Conservation (phyloP, 2,329 filamentous ascomycete genomes). For the Pseudogymnoascus pannorum region DNA sequence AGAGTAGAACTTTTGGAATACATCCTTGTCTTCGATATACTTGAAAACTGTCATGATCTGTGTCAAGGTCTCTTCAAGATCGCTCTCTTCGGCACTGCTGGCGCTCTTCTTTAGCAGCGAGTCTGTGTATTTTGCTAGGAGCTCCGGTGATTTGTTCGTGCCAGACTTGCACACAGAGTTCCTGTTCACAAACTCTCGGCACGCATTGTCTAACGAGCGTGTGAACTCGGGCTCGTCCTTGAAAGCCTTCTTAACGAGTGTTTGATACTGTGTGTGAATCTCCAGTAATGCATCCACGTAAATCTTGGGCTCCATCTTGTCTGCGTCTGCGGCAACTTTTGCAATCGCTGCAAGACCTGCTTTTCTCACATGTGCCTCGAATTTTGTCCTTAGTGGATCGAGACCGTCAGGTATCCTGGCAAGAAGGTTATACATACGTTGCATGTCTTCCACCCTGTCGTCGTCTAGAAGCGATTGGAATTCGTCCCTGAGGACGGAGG, state of each 20-base stretch:
- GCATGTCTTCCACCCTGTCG: slow-evolving; percentile 90
- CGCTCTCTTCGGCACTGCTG: slow-evolving; percentile 86
- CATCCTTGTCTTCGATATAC: slow-evolving; percentile 99
- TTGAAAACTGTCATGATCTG: slow-evolving; percentile 99
- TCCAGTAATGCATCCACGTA: slow-evolving; percentile 94
- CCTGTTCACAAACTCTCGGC: slow-evolving; percentile 94
- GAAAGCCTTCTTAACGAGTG: slow-evolving; percentile 85
- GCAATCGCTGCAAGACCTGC: slow-evolving; percentile 82
- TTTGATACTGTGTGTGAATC: slow-evolving; percentile 88
- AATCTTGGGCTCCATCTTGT: slow-evolving; percentile 88
- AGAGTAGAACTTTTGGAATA: slow-evolving; percentile 99
- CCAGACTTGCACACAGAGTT: slow-evolving; percentile 93
- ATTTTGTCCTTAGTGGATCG: slow-evolving; percentile 77
- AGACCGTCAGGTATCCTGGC: slow-evolving; percentile 85
- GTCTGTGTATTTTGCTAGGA: slow-evolving; percentile 93
- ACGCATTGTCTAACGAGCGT: slow-evolving; percentile 90
- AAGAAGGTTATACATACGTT: slow-evolving; percentile 89
- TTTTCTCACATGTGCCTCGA: slow-evolving; percentile 88
- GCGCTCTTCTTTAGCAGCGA: slow-evolving; percentile 86
- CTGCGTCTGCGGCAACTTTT: slow-evolving; percentile 81
- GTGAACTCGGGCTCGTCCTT: slow-evolving; percentile 96
- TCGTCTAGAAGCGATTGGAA: slow-evolving; percentile 92
- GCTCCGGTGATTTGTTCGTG: slow-evolving; percentile 87
- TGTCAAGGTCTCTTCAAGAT: slow-evolving; percentile 78
- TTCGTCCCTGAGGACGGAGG: slow-evolving; percentile 78